Evolutionary conservation across 768 basidiomycete genomes (phyloP).

Genomic region (Sporobolomyces pararoseus): DNA sequence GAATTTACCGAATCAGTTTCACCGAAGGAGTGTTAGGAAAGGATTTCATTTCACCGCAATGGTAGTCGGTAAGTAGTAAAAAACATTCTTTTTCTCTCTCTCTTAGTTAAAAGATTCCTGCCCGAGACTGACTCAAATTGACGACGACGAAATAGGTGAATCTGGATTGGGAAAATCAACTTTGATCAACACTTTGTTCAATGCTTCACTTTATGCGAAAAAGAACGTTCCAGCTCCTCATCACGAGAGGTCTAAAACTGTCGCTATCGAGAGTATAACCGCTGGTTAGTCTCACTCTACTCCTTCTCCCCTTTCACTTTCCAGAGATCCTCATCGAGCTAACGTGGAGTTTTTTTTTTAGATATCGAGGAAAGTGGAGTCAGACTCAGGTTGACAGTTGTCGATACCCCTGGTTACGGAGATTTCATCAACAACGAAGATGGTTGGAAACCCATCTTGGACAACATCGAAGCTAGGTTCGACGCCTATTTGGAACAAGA

Average conservation of each 20-base stretch:
- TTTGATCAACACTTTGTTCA: conserved; percentile 97
- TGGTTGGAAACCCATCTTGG: conserved; percentile 98
- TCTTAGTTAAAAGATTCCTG: conserved; percentile 5
- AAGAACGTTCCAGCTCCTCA: conserved; percentile 80
- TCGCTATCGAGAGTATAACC: conserved; percentile 95
- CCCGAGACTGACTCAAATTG: too few relatives aligned
- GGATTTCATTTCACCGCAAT: conserved; percentile 98
- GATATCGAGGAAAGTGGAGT: conserved; percentile 99
- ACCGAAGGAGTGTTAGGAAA: conserved; percentile 95
- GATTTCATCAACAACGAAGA: conserved; percentile 99
- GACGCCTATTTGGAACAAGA: conserved; percentile 98
- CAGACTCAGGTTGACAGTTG: conserved; percentile 92
- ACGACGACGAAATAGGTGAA: too few relatives aligned
- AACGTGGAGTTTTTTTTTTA: conserved; percentile 47
- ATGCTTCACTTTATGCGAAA: conserved; percentile 86
- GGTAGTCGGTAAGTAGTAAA: conserved; percentile 96
- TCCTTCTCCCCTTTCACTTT: background rate
- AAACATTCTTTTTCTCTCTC: background rate
- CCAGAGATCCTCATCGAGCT: background rate
- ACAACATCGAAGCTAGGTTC: conserved; percentile 96
- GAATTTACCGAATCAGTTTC: conserved; percentile 98
- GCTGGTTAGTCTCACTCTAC: conserved; percentile 63
- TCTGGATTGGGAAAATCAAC: conserved; percentile 99
- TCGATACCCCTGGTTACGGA: conserved; percentile 98
- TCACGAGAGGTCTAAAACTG: conserved; percentile 82